Evolutionary conservation across 768 basidiomycete species (phyloP).

Genomic region (Rhodotorula babjevae): DNA sequence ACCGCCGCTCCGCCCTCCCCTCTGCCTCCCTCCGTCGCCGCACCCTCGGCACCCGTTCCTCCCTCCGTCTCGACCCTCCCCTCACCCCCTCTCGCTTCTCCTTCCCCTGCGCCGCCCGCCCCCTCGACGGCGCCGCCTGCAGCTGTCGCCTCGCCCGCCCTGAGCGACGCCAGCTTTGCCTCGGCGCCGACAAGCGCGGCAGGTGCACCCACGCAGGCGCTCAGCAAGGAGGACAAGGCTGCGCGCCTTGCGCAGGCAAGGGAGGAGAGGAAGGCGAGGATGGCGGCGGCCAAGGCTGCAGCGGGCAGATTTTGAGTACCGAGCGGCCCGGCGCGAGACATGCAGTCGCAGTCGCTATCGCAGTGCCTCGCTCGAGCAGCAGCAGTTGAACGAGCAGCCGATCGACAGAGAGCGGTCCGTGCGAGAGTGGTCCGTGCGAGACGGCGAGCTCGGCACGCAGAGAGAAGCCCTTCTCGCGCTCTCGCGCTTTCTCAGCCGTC

Average conservation of each 20-base stretch:
- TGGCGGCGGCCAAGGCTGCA: slow-evolving; percentile 30
- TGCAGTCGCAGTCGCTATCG: too few relatives aligned
- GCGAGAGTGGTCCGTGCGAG: too few relatives aligned
- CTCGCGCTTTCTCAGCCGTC: too few relatives aligned
- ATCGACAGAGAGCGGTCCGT: too few relatives aligned
- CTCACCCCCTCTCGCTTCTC: slow-evolving; percentile 37
- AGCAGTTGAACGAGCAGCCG: too few relatives aligned
- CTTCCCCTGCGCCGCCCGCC: slow-evolving; percentile 37
- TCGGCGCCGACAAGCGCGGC: background rate
- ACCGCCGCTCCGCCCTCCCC: background rate
- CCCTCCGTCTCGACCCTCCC: slow-evolving; percentile 9
- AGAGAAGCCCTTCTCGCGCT: too few relatives aligned
- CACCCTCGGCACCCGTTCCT: background rate
- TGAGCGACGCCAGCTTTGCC: background rate
- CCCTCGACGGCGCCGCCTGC: slow-evolving; percentile 12
- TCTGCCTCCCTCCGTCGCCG: background rate
- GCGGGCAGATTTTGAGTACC: background rate
- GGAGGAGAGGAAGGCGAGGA: slow-evolving; percentile 67
- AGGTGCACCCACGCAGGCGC: slow-evolving; percentile 39
- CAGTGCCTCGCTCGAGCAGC: too few relatives aligned
- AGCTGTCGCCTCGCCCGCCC: background rate
- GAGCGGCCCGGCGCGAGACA: too few relatives aligned
- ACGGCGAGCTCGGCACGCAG: too few relatives aligned
- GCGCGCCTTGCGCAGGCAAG: slow-evolving; percentile 86
- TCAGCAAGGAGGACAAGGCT: slow-evolving; percentile 87